Evolutionary conservation across 2,329 filamentous ascomycete species (phyloP).

Genomic region (Sporothrix brasiliensis): DNA sequence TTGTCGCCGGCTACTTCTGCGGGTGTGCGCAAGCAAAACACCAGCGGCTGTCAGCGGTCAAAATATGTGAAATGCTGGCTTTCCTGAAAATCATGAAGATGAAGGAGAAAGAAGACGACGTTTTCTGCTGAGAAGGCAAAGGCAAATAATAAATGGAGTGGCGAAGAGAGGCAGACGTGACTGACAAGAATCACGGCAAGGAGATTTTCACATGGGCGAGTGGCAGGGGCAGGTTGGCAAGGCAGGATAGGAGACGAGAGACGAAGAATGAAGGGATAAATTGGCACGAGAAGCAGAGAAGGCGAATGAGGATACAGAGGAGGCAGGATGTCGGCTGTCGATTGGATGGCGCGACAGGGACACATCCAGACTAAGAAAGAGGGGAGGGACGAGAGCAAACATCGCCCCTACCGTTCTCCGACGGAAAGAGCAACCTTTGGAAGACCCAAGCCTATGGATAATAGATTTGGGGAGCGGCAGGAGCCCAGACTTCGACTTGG

Average conservation of each 20-base stretch:
- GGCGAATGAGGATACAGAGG: conserved; percentile 2
- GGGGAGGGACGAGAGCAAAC: neutral
- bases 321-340: conserved; percentile 10
- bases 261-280: neutral
- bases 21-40: neutral
- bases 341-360: conserved; percentile 27
- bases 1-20: neutral
- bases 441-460: conserved; percentile 15
- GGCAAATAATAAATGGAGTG: neutral
- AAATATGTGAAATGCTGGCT: neutral
- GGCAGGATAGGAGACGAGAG: conserved; percentile 12
- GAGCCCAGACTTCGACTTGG: conserved; percentile 6
- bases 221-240: conserved; percentile 17
- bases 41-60: no score
- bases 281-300: neutral
- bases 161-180: conserved; percentile 8
- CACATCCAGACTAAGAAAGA: conserved; percentile 10
- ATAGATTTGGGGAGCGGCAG: neutral
- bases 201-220: conserved; percentile 16
- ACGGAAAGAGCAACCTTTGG: neutral
- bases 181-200: conserved; percentile 5
- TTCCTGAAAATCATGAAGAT: neutral
- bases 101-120: neutral
- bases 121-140: neutral
- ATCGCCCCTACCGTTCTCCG: conserved; percentile 7